Evolutionary conservation across 306 rosid genomes (phyloP), one percentile per base, ranked within the genome.

Genomic region (Dalbergia oliveri): DNA sequence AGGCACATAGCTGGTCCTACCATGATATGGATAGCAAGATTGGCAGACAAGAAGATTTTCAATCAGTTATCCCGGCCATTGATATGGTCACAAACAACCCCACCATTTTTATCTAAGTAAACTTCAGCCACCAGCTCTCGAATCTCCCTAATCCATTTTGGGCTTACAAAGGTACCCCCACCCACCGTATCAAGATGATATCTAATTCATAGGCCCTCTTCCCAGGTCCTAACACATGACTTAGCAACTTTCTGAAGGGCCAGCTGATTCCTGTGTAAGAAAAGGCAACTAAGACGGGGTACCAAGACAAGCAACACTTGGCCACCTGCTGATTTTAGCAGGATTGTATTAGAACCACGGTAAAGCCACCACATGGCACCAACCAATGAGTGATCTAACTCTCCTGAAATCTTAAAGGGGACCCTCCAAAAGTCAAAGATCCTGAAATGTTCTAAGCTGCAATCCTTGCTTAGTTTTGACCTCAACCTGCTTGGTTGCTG

Each of bases 21-120:
- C 88, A 84, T 51, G 77, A 82, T 75, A 76, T 5, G 58, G 73
- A 82, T 61, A 8, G 12, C 50, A 51, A 31, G 68, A 84, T 76
- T 75, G 86, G 91, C 86, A 85, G 92, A 83, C 94, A 83, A 79
- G 60, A 66, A 82, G 70, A 79, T 66, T 81, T 49, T 79, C 4
- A 79, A 85, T 87, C 78, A 88, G 77, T 84, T 45, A 79, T 77
- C 64, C 49, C 80, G 31, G 86, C 84, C 80, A 81, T 56, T 23
- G 50, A 66, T 65, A 57, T 69, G 26, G 61, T 79, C 78, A 80
- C 72, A 62, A 66, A 79, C 76, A 35, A 64, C 87, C 90, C 88
- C 88, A 82, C 90, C 78, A 41, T 69, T 81, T 51, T 78, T 6
- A 26, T 45, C 82, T 56, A 49, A 56, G 80, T 63, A 33, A 79